Base-by-base conservation (phyloP, 495 filamentous ascomycete genomes). In the Neurospora sublineolata region DNA sequence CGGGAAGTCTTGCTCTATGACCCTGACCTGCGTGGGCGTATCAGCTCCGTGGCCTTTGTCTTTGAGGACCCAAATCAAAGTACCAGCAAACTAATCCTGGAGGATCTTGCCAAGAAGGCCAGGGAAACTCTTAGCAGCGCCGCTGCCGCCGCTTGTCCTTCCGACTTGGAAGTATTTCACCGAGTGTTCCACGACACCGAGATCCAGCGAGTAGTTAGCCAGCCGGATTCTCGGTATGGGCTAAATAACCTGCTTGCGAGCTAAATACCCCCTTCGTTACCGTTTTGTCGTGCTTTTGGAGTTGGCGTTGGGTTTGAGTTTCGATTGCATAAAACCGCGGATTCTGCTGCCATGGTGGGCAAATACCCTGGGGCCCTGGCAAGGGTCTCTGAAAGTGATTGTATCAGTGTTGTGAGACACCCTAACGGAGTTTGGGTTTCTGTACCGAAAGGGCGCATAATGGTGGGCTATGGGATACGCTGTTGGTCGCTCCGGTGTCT, bases 21-120 rank as follows among this genome's bases (percentile, higher is more conserved):
- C 70, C 81, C 84, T 0, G 90, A 93, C 73, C 88, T 93, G 67
- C 79, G 82, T n/a, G 89, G 90, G 36, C 86, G 86, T 69, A 91
- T 93, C 76, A 77, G 83, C 38, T 89, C 89, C 74, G 86, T 92
- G 7, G 88, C 91, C 1, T 93, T 93, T 76, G 90, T 90, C 2
- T 89, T 93, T 72, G 90, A 85, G 74, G 84, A 86, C 71, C 75
- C 76, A 27, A 70, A 60, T 71, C 83, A 84, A 74, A 83, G 80
- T 76, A 86, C 84, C 0, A 72, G 79, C 14, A 79, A 79, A 69
- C 71, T 84, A 38, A 86, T 86, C 52, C 73, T 82, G 14, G 82
- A 86, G 46, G 84, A 86, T 39, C 79, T 85, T 16, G 79, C 79
- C 64, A 84, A 83, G 72, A 85, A 86, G 74, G 78, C 78, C 72